Base-by-base conservation (phyloP, 1,284 basidiomycete genomes). In the Naganishia sp. region DNA sequence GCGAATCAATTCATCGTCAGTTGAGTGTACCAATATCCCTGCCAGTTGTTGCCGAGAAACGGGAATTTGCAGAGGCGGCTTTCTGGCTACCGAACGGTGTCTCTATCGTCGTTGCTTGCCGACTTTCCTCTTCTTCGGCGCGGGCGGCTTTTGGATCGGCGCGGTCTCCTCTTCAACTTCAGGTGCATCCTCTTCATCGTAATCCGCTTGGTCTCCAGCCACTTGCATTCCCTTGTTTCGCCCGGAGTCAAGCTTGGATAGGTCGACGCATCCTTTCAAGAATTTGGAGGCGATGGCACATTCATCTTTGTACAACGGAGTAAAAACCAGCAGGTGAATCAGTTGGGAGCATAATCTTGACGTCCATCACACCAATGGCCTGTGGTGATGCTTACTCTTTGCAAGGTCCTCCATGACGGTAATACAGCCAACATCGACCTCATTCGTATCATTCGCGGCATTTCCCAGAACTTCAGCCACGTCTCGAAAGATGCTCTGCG, bases 161-260 rank as follows among this genome's bases (percentile, higher is more conserved):
- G 25, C 18, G 1, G 21, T 49, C 47, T 39, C 35, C 4, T 39
- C 13, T 9, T 39, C 35, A 9, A 39, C 35, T 39, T 39, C 35
- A 10, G 13, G 10, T 39, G 7, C 35, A 39, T 39, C 35, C 13
- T 13, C 35, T 13, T 39, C 35, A 9, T 9, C 13, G 10, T 10
- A 9, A 9, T 21, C 5, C 49, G 18, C 49, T 50, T 50, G 21
- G 3, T 50, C 21, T 21, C 49, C 21, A 28, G 49, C 15, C 13
- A 39, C 10, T 10, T 39, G 4, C 4, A 39, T 39, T 2, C 58
- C 39, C 13, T 23, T 23, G 21, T 61, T 50, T 23, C 58, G 58
- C 6, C 47, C 58, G 9, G 58, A 61, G 47, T 61, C 58, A 6
- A 61, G 47, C n/a, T 61, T 23, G 11, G 18, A 4, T 17, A 28